phyloP scores from a whole-genome alignment of 495 filamentous ascomycete genomes.

The Talaromyces nanjingensis region DNA sequence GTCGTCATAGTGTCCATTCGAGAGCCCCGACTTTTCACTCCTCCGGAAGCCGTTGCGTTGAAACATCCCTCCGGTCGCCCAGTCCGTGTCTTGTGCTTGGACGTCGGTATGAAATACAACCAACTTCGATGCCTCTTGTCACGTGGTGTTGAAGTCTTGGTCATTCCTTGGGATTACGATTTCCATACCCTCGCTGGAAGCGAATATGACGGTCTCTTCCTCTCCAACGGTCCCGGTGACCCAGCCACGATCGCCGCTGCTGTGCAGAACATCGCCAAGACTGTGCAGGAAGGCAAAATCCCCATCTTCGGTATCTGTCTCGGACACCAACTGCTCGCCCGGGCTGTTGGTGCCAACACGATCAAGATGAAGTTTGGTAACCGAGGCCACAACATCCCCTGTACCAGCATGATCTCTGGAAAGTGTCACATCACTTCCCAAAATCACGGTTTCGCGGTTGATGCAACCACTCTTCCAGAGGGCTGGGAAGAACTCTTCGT shows the following conservation, averaged over 20 bases:
- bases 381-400: constrained; percentile 96
- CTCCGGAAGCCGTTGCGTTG: constrained; percentile 54
- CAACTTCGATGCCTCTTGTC: constrained; percentile 87
- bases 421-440: constrained; percentile 98
- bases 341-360: constrained; percentile 82
- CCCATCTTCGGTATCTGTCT: constrained; percentile 97
- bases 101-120: constrained; percentile 97
- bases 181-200: constrained; percentile 66
- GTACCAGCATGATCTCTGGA: constrained; percentile 87
- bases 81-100: constrained; percentile 81
- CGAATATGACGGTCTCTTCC: constrained; percentile 91
- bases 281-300: constrained; percentile 65
- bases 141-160: constrained; percentile 88
- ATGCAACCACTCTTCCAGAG: constrained; percentile 62
- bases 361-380: constrained; percentile 98
- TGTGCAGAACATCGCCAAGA: constrained; percentile 64
- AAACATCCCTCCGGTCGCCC: constrained; percentile 82
- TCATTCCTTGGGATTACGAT: constrained; percentile 93
- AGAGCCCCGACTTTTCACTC: constrained; percentile 73
- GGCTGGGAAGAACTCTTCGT: constrained; percentile 92
- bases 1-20: constrained; percentile 70
- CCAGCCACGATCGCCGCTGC: constrained; percentile 75
- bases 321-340: constrained; percentile 88
- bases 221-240: constrained; percentile 96
- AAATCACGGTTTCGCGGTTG: constrained; percentile 73